Evolutionary conservation across 1,139 yeast species (phyloP), one percentile per base, ranked within the genome.

Genomic region (Debaryomycetaceae sp.): DNA sequence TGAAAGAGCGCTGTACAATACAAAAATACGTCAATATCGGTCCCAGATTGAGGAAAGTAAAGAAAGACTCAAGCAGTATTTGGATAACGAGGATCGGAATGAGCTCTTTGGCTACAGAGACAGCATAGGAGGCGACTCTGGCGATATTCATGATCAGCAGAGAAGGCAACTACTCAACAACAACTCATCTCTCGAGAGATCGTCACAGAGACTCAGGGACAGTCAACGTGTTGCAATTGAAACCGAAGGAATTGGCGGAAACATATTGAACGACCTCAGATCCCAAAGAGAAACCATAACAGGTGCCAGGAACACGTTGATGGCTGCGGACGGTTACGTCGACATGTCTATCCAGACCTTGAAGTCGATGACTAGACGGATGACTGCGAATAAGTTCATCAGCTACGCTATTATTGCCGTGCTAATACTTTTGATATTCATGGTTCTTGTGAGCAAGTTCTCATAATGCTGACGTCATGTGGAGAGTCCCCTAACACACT

Each of bases 361-460:
- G 58, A 84, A 89, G 57, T 78, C 89, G 22, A 95, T 95, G 99
- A 86, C 97, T 30, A 78, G 98, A 65, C 72, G 99, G 58, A 77
- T 93, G 75, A 91, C 95, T n/a, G 95, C 98, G 5, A 95, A 95
- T 66, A 86, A 90, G 65, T 77, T 91, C 55, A 88, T 95, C 50
- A 90, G 96, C 47, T 89, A 90, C 57, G 96, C 96, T n/a, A 93
- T 95, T 47, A 93, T 95, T 48, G 96, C 87, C 2, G 91, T 93
- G 13, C 77, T 95, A 58, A 82, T 93, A 6, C 62, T 93, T 46
- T 76, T 95, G 57, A 95, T 95, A 46, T 72, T 93, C 51, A 75
- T 95, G 53, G 97, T 91, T 23, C 74, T 93, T 51, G 90, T 88
- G 45, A 85, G 93, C 60, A 93, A 93, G 65, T 89, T 93, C 63